Evolutionary conservation across 1,284 basidiomycete species (phyloP).

Genomic region (Leccinum pachyderme): DNA sequence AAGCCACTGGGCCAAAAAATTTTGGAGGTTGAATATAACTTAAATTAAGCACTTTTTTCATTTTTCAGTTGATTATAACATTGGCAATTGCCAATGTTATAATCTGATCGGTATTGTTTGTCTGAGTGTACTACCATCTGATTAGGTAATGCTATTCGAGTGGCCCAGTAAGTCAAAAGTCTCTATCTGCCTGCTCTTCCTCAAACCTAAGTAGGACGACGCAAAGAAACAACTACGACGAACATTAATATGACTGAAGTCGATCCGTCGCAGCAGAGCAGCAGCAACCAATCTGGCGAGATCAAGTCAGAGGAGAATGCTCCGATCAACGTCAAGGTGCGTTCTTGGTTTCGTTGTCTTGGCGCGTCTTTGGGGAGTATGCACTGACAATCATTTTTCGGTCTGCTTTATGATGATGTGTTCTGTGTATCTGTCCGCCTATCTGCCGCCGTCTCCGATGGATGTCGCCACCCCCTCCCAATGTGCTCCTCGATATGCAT

Average conservation of each 20-base stretch:
- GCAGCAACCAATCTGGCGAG: conserved; percentile 35
- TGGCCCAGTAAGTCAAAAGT: neutral
- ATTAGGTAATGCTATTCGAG: neutral
- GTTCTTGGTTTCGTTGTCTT: neutral
- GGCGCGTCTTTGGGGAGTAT: neutral
- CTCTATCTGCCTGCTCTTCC: neutral
- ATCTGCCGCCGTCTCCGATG: neutral
- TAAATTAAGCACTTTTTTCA: too few species aligned
- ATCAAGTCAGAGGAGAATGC: conserved; percentile 67
- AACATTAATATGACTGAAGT: conserved; percentile 14
- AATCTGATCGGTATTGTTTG: too few species aligned
- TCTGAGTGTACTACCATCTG: neutral
- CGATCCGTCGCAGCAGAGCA: conserved; percentile 28
- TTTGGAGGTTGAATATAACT: too few species aligned
- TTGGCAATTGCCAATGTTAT: too few species aligned
- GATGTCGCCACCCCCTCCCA: neutral
- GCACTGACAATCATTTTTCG: neutral
- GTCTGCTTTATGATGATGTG: neutral
- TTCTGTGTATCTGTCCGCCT: neutral
- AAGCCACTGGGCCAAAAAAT: too few species aligned
- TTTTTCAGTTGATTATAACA: too few species aligned
- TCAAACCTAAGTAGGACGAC: neutral
- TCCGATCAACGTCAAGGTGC: conserved; percentile 83
- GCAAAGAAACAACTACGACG: neutral
- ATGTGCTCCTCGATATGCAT: neutral